Evolutionary conservation across 495 filamentous ascomycete genomes (phyloP).

Genomic region (Lentithecium fluviatile): DNA sequence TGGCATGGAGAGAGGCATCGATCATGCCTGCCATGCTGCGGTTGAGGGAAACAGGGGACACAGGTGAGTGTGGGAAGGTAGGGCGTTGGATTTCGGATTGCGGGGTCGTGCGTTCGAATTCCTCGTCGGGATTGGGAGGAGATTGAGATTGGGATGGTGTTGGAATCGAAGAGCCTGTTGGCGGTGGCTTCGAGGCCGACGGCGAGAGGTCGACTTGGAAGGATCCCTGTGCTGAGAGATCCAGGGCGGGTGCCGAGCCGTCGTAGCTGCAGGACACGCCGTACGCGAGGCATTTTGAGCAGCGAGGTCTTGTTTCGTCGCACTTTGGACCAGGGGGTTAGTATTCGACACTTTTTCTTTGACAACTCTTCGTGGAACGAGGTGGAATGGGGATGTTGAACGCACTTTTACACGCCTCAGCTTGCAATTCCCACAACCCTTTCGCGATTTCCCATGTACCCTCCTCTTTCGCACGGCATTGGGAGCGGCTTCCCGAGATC

Average conservation of each 20-base stretch:
- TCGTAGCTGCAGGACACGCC: conserved; percentile 49
- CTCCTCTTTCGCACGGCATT: conserved; percentile 43
- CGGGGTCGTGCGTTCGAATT: too few species aligned
- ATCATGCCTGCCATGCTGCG: conserved; percentile 14
- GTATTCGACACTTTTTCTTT: too few species aligned
- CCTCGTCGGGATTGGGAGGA: too few species aligned
- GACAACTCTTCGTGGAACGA: too few species aligned
- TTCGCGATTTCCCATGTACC: conserved; percentile 47
- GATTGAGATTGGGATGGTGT: too few species aligned
- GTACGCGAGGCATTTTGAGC: conserved; percentile 46
- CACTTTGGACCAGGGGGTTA: conserved; percentile 44
- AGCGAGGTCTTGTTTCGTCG: conserved; percentile 48
- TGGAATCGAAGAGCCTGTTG: too few species aligned
- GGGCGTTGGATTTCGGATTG: too few species aligned
- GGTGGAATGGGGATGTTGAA: neutral
- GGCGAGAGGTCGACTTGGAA: conserved; percentile 33
- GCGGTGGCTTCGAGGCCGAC: neutral
- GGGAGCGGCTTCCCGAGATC: conserved; percentile 7
- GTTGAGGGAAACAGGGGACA: conserved; percentile 11
- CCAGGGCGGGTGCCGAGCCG: conserved; percentile 37
- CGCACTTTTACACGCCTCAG: conserved; percentile 49
- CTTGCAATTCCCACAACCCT: conserved; percentile 52
- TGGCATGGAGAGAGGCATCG: neutral
- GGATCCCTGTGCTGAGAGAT: conserved; percentile 39
- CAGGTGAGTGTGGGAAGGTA: neutral